Evolutionary conservation across 345 rosid genomes (phyloP).

Genomic region (Citrus mangshanensis): DNA sequence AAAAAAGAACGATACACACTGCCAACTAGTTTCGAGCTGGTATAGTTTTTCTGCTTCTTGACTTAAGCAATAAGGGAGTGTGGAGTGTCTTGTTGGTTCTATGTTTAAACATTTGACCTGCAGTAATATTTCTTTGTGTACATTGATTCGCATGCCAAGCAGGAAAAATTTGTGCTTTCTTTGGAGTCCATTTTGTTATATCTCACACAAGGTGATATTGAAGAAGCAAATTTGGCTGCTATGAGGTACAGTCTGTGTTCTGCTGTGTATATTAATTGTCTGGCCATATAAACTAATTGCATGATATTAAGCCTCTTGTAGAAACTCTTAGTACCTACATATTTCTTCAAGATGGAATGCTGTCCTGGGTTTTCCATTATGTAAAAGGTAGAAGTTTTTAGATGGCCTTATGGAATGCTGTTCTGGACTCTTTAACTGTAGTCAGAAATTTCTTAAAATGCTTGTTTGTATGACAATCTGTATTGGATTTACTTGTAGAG

Average conservation of each 20-base stretch:
- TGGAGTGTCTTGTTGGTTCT: neutral
- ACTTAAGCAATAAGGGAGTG: neutral
- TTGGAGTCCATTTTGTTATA: conserved; percentile 63
- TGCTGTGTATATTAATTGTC: neutral
- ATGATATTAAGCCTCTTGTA: neutral
- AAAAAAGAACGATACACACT: too few species aligned
- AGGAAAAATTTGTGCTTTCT: conserved; percentile 58
- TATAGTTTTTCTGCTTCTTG: neutral
- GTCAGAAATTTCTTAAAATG: neutral
- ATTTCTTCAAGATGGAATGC: neutral
- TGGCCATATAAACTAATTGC: neutral
- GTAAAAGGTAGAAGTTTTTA: neutral
- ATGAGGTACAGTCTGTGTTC: conserved; percentile 37
- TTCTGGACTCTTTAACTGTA: neutral
- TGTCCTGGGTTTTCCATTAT: neutral
- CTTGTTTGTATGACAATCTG: neutral
- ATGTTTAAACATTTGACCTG: neutral
- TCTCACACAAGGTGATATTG: conserved; percentile 41
- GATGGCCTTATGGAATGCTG: too few species aligned
- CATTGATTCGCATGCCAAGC: conserved; percentile 22
- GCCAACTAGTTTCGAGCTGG: neutral
- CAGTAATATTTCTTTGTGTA: neutral
- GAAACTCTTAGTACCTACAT: neutral
- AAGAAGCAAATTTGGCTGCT: conserved; percentile 52
- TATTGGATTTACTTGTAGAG: neutral